Conservation (phyloP, 495 filamentous ascomycete genomes). For the Rostrohypoxylon terebratum region DNA sequence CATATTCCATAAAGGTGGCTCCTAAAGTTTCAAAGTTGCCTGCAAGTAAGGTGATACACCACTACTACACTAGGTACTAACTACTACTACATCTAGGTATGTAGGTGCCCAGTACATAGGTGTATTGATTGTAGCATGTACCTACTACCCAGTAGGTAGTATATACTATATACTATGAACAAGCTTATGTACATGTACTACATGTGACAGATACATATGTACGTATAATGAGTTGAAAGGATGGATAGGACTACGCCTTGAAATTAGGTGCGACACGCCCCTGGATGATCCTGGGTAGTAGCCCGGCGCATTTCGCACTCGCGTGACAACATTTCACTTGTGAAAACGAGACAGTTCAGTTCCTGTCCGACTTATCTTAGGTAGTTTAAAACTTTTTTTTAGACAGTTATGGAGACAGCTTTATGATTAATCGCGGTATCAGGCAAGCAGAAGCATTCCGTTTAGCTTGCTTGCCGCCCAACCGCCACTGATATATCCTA, state of each 20-base stretch:
- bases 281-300: background rate
- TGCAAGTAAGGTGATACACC: background rate
- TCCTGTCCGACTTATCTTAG: background rate
- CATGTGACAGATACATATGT: background rate
- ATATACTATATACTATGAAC: too few species aligned
- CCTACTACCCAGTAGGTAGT: too few species aligned
- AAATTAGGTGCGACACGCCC: background rate
- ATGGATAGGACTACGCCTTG: background rate
- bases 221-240: background rate
- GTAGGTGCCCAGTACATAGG: too few species aligned
- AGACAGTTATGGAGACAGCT: background rate
- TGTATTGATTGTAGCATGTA: background rate
- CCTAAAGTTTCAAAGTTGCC: conserved; percentile 15
- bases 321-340: background rate
- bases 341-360: background rate
- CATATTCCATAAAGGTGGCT: conserved; percentile 5
- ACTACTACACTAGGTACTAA: too few species aligned
- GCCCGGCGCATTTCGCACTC: background rate
- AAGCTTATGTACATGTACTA: too few species aligned
- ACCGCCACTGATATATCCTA: too few species aligned
- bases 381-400: background rate
- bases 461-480: background rate
- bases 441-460: background rate
- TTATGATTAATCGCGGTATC: background rate
- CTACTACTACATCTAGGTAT: too few species aligned